Evolutionary conservation across 805 yeast genomes (phyloP).

Genomic region (Wickerhamomyces hampshirensis): DNA sequence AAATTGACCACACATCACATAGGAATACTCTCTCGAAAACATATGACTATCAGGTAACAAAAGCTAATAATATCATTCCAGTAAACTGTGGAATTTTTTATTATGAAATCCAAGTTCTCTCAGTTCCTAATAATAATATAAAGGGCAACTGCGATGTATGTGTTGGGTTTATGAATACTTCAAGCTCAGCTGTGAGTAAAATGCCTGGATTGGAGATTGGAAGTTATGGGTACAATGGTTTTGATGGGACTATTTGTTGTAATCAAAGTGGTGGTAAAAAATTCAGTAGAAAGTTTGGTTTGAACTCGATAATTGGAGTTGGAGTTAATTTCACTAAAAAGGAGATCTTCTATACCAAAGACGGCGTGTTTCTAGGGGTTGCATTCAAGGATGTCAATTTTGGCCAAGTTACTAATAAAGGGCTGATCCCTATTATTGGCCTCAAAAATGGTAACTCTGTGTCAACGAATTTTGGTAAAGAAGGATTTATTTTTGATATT

Average conservation of each 20-base stretch:
- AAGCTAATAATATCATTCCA: conserved; percentile 33
- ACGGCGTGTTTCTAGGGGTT: conserved; percentile 61
- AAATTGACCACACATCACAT: conserved; percentile 8
- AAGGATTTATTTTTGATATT: conserved; percentile 59
- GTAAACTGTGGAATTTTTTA: conserved; percentile 43
- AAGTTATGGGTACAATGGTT: conserved; percentile 51
- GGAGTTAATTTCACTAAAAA: conserved; percentile 69
- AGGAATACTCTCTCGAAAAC: conserved; percentile 8
- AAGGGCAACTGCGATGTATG: conserved; percentile 30
- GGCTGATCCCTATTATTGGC: conserved; percentile 44
- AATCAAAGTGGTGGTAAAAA: conserved; percentile 35
- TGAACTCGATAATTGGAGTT: conserved; percentile 72
- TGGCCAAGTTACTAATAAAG: conserved; percentile 1
- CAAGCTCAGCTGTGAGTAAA: conserved; percentile 25
- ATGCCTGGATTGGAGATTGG: conserved; percentile 44
- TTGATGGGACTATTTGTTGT: conserved; percentile 39
- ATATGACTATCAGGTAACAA: conserved; percentile 23
- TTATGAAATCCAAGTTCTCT: conserved; percentile 40
- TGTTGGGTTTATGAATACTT: conserved; percentile 40
- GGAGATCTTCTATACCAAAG: conserved; percentile 71
- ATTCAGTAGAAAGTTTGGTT: conserved; percentile 42
- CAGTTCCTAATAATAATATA: conserved; percentile 30
- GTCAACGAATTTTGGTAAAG: conserved; percentile 39
- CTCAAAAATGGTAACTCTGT: conserved; percentile 32
- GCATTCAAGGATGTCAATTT: conserved; percentile 43